Percentiles rank a stretch among this genome's conserved stretches.
These are phyloP conservation scores for Eucalyptus pauciflora DNA, from an alignment of 345 rosid species.

Conservation along the genomic window DNA sequence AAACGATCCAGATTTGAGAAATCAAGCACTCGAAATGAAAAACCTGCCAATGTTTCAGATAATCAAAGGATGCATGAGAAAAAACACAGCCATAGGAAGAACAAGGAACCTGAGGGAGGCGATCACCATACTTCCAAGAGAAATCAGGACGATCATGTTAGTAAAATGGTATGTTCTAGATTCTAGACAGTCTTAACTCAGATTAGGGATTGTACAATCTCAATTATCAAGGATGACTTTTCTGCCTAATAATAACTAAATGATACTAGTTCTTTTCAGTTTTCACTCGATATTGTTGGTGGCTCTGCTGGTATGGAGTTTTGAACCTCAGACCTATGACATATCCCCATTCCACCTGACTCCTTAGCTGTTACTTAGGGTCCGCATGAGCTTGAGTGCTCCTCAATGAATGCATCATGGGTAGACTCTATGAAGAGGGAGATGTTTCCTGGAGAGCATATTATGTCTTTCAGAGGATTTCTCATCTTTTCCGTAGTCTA, in stretches of 20 bases:
- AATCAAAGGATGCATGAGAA: slow-evolving; percentile 51
- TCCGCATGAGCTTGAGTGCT: neutral
- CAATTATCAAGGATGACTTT: neutral
- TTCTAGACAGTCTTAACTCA: neutral
- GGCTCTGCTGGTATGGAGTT: neutral
- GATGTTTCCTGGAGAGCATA: neutral
- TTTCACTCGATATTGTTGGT: neutral
- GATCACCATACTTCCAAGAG: slow-evolving; percentile 45
- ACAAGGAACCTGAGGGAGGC: slow-evolving; percentile 51
- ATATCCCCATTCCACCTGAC: neutral
- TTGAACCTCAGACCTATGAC: neutral
- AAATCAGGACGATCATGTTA: slow-evolving; percentile 49
- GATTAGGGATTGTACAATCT: neutral
- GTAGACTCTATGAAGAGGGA: neutral
- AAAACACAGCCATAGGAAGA: slow-evolving; percentile 49
- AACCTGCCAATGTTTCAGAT: slow-evolving; percentile 35
- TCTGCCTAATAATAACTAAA: neutral
- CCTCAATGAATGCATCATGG: neutral
- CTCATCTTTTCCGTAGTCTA: neutral
- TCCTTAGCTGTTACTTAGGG: neutral
- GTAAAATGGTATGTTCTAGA: slow-evolving; percentile 62
- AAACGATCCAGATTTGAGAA: slow-evolving; percentile 68
- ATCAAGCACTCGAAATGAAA: slow-evolving; percentile 45
- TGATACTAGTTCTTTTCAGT: neutral
- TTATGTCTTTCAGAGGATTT: neutral